Percentiles rank a stretch among this genome's conserved stretches.
phyloP scores from a whole-genome alignment of 225 moss, liverwort and hornwort species.

The Bryum argenteum region DNA sequence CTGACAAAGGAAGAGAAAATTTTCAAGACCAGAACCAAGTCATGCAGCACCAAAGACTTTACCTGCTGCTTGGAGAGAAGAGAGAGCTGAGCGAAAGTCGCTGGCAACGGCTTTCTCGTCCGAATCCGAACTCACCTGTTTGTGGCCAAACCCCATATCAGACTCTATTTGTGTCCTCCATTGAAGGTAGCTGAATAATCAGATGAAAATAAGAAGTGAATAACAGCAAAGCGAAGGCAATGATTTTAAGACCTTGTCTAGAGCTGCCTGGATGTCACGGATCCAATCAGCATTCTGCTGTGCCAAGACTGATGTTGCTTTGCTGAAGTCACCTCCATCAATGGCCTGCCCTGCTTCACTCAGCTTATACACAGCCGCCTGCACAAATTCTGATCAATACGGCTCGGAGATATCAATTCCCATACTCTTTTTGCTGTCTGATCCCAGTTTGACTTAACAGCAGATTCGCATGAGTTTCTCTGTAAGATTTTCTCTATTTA shows the following conservation, averaged over 20 bases:
- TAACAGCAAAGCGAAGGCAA: background rate
- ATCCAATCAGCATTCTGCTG: constrained; percentile 64
- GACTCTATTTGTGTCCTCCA: background rate
- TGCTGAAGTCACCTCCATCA: constrained; percentile 76
- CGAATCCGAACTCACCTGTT: constrained; percentile 77
- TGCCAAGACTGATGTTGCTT: constrained; percentile 69
- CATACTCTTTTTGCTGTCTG: background rate
- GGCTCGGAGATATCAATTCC: constrained; percentile 15
- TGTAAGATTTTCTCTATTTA: background rate
- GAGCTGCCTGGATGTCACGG: constrained; percentile 63
- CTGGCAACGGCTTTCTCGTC: constrained; percentile 77
- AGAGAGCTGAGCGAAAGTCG: constrained; percentile 64
- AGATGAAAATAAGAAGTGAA: background rate
- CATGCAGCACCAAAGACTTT: constrained; percentile 9
- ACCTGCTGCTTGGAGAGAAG: constrained; percentile 83
- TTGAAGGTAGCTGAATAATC: background rate
- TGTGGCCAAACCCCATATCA: constrained; percentile 4
- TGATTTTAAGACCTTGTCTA: constrained; percentile 60
- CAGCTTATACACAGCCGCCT: constrained; percentile 86
- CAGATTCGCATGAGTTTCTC: constrained; percentile 7
- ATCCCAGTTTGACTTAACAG: background rate
- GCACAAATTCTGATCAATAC: constrained; percentile 64
- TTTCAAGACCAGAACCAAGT: constrained; percentile 12
- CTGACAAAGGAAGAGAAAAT: background rate
- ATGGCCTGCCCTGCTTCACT: constrained; percentile 96